Base-by-base conservation (phyloP, 192 early-diverging fungal species). In the Coemansia guatemalensis region DNA sequence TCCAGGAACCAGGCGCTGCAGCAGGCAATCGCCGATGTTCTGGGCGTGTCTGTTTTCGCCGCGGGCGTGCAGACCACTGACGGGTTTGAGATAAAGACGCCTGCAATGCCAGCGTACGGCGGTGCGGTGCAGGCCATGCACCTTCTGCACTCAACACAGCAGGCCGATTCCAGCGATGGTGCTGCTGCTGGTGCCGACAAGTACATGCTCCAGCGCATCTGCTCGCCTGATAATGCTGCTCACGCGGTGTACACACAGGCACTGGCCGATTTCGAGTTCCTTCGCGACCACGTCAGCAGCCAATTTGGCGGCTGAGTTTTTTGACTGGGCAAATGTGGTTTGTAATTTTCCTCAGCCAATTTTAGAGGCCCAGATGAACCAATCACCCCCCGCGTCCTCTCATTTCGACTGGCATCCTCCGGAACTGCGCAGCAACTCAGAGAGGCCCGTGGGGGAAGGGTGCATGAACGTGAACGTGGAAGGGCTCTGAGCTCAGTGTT, bases 1-100 rank as follows among this genome's bases (percentile, higher is more conserved):
- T 82, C 88, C 0, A 74, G 62, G 0, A 93, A 92, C 66, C 17
- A 50, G 1, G 60, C 68, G 7, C 56, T 93, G 22, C 65, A 86
- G 23, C 83, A 88, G 48, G 63, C 88, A 1, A 63, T 92, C 6
- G 82, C 90, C 0, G 81, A 92, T 65, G 85, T 93, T n/a, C 85
- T 95, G 76, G 87, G 88, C 0, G 74, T 87, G 4, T 69, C 78
- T 1, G 90, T 92, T 7, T 85, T 84, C 58, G 82, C 66, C 11
- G 54, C 58, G 21, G 58, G 65, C 14, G 44, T 58, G 12, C 60
- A 58, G 22, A 23, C 14, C 8, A 6, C 17, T 4, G 25, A 18
- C 5, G 54, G 44, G 0, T 44, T 64, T 55, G 61, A 60, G 24
- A 57, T 47, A 8, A 54, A 48, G 54, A 62, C 56, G 11, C 62